Percentiles rank a stretch among this genome's conserved stretches.
Conservation (phyloP, 2,329 filamentous ascomycete genomes). For the Nothophoma quercina region DNA sequence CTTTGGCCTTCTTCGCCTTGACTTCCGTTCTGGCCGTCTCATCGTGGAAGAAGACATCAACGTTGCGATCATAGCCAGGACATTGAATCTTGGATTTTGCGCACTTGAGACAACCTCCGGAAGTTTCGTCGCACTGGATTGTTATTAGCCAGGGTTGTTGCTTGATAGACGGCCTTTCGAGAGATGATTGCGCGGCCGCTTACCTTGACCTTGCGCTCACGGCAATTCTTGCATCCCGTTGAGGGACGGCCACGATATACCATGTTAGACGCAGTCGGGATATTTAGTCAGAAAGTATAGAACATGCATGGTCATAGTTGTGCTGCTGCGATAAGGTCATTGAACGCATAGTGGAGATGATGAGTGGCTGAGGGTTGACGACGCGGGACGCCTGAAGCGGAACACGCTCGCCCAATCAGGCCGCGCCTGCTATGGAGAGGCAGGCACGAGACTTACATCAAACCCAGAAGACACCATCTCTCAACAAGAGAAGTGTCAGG, state of each 20-base stretch:
- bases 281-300: background rate
- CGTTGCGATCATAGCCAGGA: conserved; percentile 41
- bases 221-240: conserved; percentile 46
- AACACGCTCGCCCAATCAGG: background rate
- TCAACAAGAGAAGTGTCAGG: no score
- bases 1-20: conserved; percentile 41
- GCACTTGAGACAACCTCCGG: conserved; percentile 39
- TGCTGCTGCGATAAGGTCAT: background rate
- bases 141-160: background rate
- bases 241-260: conserved; percentile 46
- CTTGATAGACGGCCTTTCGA: no score
- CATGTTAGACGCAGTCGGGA: conserved; percentile 24
- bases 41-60: conserved; percentile 43
- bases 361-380: conserved; percentile 7
- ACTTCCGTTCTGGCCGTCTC: conserved; percentile 37
- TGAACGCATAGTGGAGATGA: background rate
- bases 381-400: conserved; percentile 2
- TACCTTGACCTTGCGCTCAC: conserved; percentile 53
- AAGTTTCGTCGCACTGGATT: conserved; percentile 42
- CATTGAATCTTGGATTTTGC: conserved; percentile 31
- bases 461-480: no score
- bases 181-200: conserved; percentile 4
- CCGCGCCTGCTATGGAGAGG: background rate
- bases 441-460: no score
- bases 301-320: background rate